Evolutionary conservation across 2,329 filamentous ascomycete genomes (phyloP).

Genomic region (Juglanconis sp.): DNA sequence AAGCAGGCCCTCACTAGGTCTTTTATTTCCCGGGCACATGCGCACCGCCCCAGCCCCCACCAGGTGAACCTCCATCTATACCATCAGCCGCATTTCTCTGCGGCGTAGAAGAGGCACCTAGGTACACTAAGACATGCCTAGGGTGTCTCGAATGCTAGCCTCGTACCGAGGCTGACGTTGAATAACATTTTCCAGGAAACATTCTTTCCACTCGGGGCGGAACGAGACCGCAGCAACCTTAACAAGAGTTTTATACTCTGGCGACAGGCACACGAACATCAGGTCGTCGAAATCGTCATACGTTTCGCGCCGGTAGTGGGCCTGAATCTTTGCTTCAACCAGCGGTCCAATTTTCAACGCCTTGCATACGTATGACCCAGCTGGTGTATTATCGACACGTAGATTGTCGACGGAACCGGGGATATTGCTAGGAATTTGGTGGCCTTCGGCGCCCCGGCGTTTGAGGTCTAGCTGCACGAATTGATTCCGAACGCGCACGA

Average conservation of each 20-base stretch:
- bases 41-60: no score
- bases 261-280: background rate
- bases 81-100: no score
- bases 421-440: background rate
- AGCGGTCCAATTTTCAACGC: background rate
- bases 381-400: background rate
- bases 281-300: background rate
- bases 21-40: no score
- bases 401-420: background rate
- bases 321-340: background rate
- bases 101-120: no score
- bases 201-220: background rate
- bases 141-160: background rate
- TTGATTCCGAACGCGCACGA: background rate
- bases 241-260: background rate
- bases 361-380: background rate
- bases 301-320: background rate
- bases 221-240: background rate
- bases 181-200: background rate
- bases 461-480: background rate
- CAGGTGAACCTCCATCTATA: background rate
- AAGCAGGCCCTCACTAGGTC: no score
- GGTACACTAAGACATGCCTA: background rate
- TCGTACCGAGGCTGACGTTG: background rate
- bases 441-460: background rate